Conservation (phyloP, 768 basidiomycete genomes). For the Clitopilus hobsonii region DNA sequence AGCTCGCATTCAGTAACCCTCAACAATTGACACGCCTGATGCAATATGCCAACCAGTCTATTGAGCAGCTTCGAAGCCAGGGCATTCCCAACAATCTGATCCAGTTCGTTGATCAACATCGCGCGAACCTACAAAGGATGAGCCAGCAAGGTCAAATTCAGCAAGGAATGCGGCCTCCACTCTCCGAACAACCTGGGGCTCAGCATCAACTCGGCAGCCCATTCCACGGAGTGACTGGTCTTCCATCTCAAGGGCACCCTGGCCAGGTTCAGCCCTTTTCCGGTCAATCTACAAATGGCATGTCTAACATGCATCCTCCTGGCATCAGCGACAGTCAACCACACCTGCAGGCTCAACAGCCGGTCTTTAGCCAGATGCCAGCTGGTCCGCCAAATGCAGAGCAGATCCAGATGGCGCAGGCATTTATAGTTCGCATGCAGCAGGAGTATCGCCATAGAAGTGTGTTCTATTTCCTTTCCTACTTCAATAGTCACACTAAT, state of each 20-base stretch:
- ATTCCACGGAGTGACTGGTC: not conserved
- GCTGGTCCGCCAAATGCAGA: slow-evolving; percentile 20
- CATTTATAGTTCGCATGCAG: too few species aligned
- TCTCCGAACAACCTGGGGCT: slow-evolving; percentile 15
- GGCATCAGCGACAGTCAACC: not conserved
- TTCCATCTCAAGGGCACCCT: not conserved
- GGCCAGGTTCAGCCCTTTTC: not conserved
- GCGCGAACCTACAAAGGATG: slow-evolving; percentile 39
- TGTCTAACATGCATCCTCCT: not conserved
- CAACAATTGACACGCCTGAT: slow-evolving; percentile 41
- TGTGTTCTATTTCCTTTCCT: too few species aligned
- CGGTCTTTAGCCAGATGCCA: not conserved
- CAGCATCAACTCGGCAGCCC: not conserved
- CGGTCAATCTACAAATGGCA: slow-evolving; percentile 1
- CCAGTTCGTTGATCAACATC: slow-evolving; percentile 50
- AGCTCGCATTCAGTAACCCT: too few species aligned
- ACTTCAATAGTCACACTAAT: too few species aligned
- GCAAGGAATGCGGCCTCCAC: slow-evolving; percentile 22
- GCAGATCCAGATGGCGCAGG: slow-evolving; percentile 23
- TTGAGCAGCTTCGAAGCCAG: slow-evolving; percentile 47
- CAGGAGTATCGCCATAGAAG: too few species aligned
- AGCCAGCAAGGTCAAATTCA: slow-evolving; percentile 20
- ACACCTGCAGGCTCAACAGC: not conserved
- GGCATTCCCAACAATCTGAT: slow-evolving; percentile 49
- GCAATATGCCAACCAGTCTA: slow-evolving; percentile 38